Percentiles rank a stretch among this genome's conserved stretches.
phyloP scores from a whole-genome alignment of 305 asterid genomes.

The Fraxinus sp. region DNA sequence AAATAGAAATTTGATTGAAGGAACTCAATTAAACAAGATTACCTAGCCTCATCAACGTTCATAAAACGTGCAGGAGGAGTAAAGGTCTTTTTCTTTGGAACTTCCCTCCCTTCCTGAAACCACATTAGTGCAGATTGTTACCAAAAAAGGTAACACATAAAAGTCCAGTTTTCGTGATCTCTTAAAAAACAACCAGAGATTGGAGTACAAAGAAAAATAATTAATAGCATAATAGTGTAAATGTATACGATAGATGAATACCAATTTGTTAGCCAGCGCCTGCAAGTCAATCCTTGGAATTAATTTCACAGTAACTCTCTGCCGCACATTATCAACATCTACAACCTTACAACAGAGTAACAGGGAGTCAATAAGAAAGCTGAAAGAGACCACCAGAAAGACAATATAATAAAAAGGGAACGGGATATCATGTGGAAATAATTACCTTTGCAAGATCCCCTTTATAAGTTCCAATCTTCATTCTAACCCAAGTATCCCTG shows the following conservation, averaged over 20 bases:
- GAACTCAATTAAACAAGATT: constrained; percentile 10
- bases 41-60: constrained; percentile 95
- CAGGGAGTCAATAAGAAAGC: constrained; percentile 3
- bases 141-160: constrained; percentile 10
- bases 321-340: constrained; percentile 91
- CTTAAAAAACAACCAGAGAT: neutral
- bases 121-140: constrained; percentile 23
- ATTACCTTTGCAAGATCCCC: constrained; percentile 94
- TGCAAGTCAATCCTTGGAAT: constrained; percentile 94
- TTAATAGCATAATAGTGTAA: neutral
- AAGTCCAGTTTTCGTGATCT: neutral
- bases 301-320: constrained; percentile 79
- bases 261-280: constrained; percentile 85
- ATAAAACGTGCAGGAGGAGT: constrained; percentile 85
- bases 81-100: constrained; percentile 81
- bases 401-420: neutral
- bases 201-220: neutral
- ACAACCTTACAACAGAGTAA: constrained; percentile 57
- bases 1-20: neutral
- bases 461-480: constrained; percentile 88
- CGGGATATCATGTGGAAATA: constrained; percentile 1
- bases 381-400: neutral
- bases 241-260: constrained; percentile 29
- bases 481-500: constrained; percentile 94
- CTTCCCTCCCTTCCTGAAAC: constrained; percentile 92